phyloP scores from a whole-genome alignment of 2,329 filamentous ascomycete genomes.

The Colletotrichum lini region DNA sequence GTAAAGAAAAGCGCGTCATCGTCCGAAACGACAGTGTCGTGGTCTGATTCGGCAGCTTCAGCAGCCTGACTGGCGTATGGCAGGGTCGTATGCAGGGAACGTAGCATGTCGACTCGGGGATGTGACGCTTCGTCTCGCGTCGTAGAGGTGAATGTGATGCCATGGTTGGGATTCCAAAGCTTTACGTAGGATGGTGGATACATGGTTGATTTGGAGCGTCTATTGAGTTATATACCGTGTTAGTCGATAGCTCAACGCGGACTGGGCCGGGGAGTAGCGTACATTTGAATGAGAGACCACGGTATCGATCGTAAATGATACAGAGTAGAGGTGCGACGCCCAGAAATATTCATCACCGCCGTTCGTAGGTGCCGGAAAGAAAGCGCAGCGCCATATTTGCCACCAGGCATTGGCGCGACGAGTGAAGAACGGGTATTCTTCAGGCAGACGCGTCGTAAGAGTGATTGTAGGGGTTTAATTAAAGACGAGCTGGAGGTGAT shows the following conservation, averaged over 20 bases:
- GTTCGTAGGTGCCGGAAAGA: constrained; percentile 45
- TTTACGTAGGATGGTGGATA: constrained; percentile 47
- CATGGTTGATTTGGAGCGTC: constrained; percentile 45
- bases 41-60: background rate
- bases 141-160: constrained; percentile 49
- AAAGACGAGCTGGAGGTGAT: constrained; percentile 4
- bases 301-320: background rate
- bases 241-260: background rate
- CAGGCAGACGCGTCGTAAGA: constrained; percentile 52
- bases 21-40: constrained; percentile 12
- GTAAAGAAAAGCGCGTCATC: constrained; percentile 30
- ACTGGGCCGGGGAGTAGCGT: background rate
- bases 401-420: constrained; percentile 50
- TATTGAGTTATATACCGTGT: background rate
- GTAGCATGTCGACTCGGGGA: constrained; percentile 14
- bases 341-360: constrained; percentile 42
- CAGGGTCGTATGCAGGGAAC: constrained; percentile 24
- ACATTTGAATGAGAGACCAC: constrained; percentile 13
- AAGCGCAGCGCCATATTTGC: constrained; percentile 52
- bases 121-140: constrained; percentile 37
- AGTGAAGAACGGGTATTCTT: constrained; percentile 19
- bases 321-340: background rate
- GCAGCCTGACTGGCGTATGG: background rate
- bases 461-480: constrained; percentile 27
- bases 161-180: constrained; percentile 52